Evolutionary conservation across 83 land plant genomes (phyloP).

Genomic region (Diphasiastrum complanatum): DNA sequence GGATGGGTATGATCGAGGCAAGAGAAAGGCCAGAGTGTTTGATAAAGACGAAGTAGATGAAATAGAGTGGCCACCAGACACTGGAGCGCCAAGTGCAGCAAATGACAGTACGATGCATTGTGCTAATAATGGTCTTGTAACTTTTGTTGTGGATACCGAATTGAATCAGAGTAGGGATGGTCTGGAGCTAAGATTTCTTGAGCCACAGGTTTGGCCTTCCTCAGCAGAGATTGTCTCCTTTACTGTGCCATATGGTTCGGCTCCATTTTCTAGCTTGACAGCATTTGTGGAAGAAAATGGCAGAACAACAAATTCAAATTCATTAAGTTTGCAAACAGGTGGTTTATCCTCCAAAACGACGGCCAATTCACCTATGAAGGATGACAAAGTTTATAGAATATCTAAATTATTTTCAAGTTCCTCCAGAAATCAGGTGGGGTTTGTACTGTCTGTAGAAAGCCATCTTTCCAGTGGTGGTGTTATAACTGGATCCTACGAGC

Average conservation of each 20-base stretch:
- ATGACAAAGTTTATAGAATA: too few relatives aligned
- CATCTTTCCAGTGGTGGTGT: too few relatives aligned
- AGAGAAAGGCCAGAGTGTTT: slow-evolving; percentile 12
- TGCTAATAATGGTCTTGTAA: slow-evolving; percentile 31
- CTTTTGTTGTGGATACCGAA: slow-evolving; percentile 43
- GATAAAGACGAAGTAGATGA: slow-evolving; percentile 1
- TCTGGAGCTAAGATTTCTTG: slow-evolving; percentile 37
- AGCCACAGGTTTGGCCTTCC: slow-evolving; percentile 37
- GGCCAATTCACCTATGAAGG: too few relatives aligned
- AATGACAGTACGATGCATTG: not conserved
- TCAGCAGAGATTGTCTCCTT: slow-evolving; percentile 59
- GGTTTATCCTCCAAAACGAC: too few relatives aligned
- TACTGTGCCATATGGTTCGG: slow-evolving; percentile 28
- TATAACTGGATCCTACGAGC: slow-evolving; percentile 1
- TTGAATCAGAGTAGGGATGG: slow-evolving; percentile 27
- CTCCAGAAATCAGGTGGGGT: too few relatives aligned
- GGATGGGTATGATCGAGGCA: slow-evolving; percentile 7
- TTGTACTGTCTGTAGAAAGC: too few relatives aligned
- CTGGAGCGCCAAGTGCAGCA: not conserved
- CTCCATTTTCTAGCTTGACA: slow-evolving; percentile 21
- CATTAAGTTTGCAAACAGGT: too few relatives aligned
- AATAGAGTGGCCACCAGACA: not conserved
- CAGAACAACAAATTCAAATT: too few relatives aligned
- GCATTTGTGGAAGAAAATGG: not conserved
- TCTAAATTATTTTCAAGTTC: too few relatives aligned